A percentile compares a stretch with the other conserved stretches of the same genome.
These are phyloP conservation scores for Cercospora sesami DNA, from an alignment of 2,329 filamentous ascomycete genomes.

Conservation along the genomic window DNA sequence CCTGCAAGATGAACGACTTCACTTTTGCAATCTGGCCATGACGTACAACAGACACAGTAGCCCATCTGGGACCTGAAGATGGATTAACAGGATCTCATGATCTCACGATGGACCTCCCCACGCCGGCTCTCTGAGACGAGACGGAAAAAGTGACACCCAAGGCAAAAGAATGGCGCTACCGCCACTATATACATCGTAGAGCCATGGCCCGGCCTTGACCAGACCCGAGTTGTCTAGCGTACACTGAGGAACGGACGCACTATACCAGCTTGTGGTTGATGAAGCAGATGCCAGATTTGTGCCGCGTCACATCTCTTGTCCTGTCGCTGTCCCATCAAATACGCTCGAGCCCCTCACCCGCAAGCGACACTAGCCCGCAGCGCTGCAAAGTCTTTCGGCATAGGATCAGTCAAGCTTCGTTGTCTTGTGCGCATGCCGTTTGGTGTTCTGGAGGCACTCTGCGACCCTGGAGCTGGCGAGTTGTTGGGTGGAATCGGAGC, in stretches of 20 bases:
- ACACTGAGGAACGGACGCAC: not conserved
- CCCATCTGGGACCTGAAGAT: not conserved
- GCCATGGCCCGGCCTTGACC: not conserved
- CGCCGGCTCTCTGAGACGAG: not conserved
- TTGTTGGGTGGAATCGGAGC: slow-evolving; percentile 27
- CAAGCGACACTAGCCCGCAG: slow-evolving; percentile 13
- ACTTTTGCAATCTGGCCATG: not conserved
- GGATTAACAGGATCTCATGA: not conserved
- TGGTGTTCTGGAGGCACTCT: not conserved
- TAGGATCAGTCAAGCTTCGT: slow-evolving; percentile 26
- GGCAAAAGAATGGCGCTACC: not conserved
- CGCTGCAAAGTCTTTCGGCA: slow-evolving; percentile 22
- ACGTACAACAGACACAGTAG: not conserved
- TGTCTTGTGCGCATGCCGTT: slow-evolving; percentile 10
- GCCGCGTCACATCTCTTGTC: not conserved
- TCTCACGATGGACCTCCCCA: not conserved
- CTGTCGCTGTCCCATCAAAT: not conserved
- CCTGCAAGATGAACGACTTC: not conserved
- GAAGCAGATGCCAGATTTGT: not conserved
- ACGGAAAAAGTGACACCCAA: not conserved
- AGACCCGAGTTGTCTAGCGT: not conserved
- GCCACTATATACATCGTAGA: not conserved
- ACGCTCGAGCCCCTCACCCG: not conserved
- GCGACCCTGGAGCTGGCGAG: slow-evolving; percentile 20
- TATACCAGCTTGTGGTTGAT: not conserved